A percentile compares a stretch with the other conserved stretches of the same genome.
Evolutionary conservation across 768 basidiomycete species (phyloP).

Genomic region (Suillus discolor): DNA sequence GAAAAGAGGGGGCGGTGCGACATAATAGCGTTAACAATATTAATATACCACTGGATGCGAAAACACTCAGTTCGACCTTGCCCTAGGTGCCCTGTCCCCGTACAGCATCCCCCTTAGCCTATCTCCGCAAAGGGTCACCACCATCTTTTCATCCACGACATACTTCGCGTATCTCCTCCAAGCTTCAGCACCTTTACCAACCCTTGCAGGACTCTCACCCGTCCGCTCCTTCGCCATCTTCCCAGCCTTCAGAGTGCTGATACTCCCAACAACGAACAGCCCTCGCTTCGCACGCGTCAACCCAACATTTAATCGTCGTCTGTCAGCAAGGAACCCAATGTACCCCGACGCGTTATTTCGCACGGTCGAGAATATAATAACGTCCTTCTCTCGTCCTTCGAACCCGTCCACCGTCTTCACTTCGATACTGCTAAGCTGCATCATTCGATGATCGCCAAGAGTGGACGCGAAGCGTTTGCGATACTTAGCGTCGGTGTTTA

Average conservation of each 20-base stretch:
- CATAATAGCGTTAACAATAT: neutral
- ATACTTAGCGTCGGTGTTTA: slow-evolving; percentile 58
- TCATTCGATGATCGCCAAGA: slow-evolving; percentile 66
- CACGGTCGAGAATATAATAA: slow-evolving; percentile 91
- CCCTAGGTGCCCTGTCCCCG: slow-evolving; percentile 20
- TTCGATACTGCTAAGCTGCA: slow-evolving; percentile 71
- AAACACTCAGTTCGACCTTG: neutral
- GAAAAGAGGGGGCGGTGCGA: neutral
- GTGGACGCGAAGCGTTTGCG: slow-evolving; percentile 54
- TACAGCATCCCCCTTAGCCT: slow-evolving; percentile 40
- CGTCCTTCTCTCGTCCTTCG: slow-evolving; percentile 91
- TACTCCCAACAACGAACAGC: slow-evolving; percentile 78
- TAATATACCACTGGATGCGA: no score
- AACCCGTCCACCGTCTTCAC: slow-evolving; percentile 95
- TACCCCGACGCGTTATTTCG: slow-evolving; percentile 75
- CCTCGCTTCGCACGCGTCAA: slow-evolving; percentile 86
- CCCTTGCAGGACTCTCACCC: slow-evolving; percentile 19
- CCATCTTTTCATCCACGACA: slow-evolving; percentile 52
- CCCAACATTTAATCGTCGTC: slow-evolving; percentile 86
- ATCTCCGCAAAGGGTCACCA: slow-evolving; percentile 49
- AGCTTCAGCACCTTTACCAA: slow-evolving; percentile 49
- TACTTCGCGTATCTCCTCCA: slow-evolving; percentile 67
- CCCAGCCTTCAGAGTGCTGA: slow-evolving; percentile 61
- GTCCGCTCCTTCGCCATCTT: slow-evolving; percentile 32
- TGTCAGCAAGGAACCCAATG: slow-evolving; percentile 90